phyloP scores from a whole-genome alignment of 2,329 filamentous ascomycete genomes.

The Ophiostoma australiae region DNA sequence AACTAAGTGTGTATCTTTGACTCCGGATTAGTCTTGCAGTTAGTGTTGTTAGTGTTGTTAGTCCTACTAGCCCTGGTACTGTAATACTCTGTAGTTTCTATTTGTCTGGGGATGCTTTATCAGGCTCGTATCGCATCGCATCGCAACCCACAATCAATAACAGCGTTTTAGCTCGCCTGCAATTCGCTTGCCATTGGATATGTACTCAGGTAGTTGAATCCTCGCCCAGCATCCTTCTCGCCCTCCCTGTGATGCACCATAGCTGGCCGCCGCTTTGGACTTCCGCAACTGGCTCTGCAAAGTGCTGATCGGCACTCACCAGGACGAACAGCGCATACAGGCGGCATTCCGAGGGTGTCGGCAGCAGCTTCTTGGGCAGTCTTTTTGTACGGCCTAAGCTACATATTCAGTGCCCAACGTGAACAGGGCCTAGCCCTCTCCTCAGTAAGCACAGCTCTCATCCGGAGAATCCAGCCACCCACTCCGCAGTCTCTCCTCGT shows the following conservation, averaged over 20 bases:
- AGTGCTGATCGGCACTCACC: background rate
- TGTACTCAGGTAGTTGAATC: background rate
- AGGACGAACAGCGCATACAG: background rate
- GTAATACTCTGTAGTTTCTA: background rate
- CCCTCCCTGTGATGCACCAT: background rate
- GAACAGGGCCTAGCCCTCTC: background rate
- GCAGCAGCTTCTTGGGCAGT: background rate
- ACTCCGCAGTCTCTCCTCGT: background rate
- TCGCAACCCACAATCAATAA: background rate
- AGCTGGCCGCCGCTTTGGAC: background rate
- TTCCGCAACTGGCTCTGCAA: background rate
- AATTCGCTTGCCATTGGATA: background rate
- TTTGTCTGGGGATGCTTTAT: slow-evolving; percentile 8
- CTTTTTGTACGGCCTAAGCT: background rate
- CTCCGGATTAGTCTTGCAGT: slow-evolving; percentile 4
- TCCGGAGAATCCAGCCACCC: background rate
- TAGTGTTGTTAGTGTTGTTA: background rate
- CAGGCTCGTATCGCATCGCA: background rate
- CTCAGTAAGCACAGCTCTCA: background rate
- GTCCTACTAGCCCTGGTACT: background rate
- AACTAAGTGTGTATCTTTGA: slow-evolving; percentile 2
- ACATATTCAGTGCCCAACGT: background rate
- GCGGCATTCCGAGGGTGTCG: background rate
- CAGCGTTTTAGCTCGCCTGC: background rate
- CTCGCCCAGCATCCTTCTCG: background rate